phyloP scores from a whole-genome alignment of 805 yeast genomes.

The Kurtzmaniella cleridarum region DNA sequence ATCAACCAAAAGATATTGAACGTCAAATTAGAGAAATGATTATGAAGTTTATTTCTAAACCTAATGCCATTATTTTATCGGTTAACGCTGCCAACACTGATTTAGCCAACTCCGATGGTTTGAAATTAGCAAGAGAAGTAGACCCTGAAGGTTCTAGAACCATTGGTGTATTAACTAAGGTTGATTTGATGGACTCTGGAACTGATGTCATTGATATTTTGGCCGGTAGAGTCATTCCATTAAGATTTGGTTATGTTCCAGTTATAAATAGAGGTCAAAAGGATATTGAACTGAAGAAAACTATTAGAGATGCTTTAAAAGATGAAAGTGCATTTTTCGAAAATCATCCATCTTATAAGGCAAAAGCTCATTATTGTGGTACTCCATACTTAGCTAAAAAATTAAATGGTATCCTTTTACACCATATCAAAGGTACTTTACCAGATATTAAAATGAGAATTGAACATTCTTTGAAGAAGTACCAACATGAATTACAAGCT shows the following conservation, averaged over 20 bases:
- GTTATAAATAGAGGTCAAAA: conserved; percentile 96
- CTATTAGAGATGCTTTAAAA: conserved; percentile 79
- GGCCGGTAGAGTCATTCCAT: conserved; percentile 92
- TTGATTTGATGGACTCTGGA: conserved; percentile 96
- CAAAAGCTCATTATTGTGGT: conserved; percentile 95
- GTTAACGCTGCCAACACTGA: conserved; percentile 97
- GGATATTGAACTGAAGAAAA: conserved; percentile 84
- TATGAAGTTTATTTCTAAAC: conserved; percentile 88
- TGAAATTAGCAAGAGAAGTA: conserved; percentile 94
- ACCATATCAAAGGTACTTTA: conserved; percentile 61
- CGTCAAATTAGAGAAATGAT: conserved; percentile 89
- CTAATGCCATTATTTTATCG: conserved; percentile 89
- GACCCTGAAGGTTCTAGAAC: conserved; percentile 96
- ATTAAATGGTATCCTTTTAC: conserved; percentile 79
- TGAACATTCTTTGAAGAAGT: conserved; percentile 78
- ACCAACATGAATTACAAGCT: conserved; percentile 67
- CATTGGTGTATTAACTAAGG: conserved; percentile 92
- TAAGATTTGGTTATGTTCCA: conserved; percentile 93
- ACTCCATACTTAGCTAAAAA: conserved; percentile 96
- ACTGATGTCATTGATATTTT: conserved; percentile 94
- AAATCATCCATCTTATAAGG: conserved; percentile 82
- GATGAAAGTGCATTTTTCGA: conserved; percentile 82
- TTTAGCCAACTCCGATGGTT: conserved; percentile 93
- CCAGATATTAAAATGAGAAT: conserved; percentile 93
- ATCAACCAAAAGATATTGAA: conserved; percentile 97